Evolutionary conservation across 1,139 yeast genomes (phyloP).

Genomic region (Eremothecium coryli): DNA sequence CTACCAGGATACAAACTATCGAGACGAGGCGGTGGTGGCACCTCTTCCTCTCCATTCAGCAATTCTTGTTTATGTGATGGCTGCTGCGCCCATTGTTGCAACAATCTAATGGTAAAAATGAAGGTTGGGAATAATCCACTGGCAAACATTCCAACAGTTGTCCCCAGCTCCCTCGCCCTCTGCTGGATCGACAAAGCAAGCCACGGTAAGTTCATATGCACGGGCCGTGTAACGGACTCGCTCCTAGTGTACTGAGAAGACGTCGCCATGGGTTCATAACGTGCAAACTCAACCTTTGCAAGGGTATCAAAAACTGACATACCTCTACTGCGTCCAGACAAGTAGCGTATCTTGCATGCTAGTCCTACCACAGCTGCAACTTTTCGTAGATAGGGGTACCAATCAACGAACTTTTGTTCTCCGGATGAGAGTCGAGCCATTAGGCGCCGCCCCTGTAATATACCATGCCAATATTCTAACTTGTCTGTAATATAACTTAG

Average conservation of each 20-base stretch:
- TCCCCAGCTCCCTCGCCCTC: constrained; percentile 1
- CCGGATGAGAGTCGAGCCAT: constrained; percentile 30
- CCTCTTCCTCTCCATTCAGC: constrained; percentile 33
- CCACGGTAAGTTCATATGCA: constrained; percentile 1
- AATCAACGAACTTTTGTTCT: constrained; percentile 39
- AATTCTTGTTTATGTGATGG: constrained; percentile 19
- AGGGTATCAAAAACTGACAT: constrained; percentile 57
- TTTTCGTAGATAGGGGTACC: constrained; percentile 55
- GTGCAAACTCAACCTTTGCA: constrained; percentile 58
- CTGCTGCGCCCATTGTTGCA: constrained; percentile 79
- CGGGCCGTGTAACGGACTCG: background rate
- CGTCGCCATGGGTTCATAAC: constrained; percentile 27
- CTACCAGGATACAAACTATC: constrained; percentile 3
- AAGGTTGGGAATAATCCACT: constrained; percentile 61
- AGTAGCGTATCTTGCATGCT: constrained; percentile 52
- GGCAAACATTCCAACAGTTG: background rate
- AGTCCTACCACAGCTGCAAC: constrained; percentile 43
- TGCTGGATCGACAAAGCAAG: background rate
- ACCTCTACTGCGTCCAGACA: constrained; percentile 59
- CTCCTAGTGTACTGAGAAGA: background rate
- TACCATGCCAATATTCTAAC: constrained; percentile 55
- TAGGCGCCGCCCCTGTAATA: constrained; percentile 41
- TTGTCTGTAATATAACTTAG: constrained; percentile 64
- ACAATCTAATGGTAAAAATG: constrained; percentile 71
- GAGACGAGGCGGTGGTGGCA: constrained; percentile 40